A percentile compares a stretch with the other conserved stretches of the same genome.
Conservation (phyloP, 352 stramenopile genomes). For the Pythium folliculosum region DNA sequence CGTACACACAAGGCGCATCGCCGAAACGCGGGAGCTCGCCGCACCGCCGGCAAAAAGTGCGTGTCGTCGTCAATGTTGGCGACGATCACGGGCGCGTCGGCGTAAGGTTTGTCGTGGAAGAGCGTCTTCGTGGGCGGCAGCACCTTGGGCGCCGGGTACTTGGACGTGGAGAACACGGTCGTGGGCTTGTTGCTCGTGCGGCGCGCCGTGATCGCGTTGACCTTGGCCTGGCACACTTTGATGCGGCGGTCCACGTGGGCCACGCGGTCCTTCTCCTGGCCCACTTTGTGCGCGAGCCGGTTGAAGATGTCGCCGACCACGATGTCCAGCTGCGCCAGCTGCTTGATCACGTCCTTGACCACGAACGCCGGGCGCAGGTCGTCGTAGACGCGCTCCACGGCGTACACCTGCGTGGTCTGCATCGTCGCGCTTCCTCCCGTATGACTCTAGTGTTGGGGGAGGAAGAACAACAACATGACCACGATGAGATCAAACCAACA, state of each 20-base stretch:
- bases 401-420: conserved; percentile 88
- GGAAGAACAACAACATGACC: background rate
- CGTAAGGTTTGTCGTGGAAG: conserved; percentile 85
- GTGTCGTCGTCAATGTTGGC: conserved; percentile 74
- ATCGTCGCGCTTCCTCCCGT: conserved; percentile 31
- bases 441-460: background rate
- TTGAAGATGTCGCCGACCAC: conserved; percentile 87
- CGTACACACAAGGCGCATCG: background rate
- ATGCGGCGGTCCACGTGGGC: conserved; percentile 75
- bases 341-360: conserved; percentile 83
- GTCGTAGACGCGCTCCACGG: conserved; percentile 85
- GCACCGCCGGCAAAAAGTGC: conserved; percentile 77
- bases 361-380: conserved; percentile 85
- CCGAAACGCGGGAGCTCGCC: background rate
- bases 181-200: conserved; percentile 85
- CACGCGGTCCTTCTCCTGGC: conserved; percentile 78
- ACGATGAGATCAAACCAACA: conserved; percentile 17
- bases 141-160: conserved; percentile 78
- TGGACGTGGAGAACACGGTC: conserved; percentile 89
- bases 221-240: conserved; percentile 78
- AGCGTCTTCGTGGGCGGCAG: conserved; percentile 72
- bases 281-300: conserved; percentile 74
- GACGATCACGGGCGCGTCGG: conserved; percentile 67
- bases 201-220: conserved; percentile 80
- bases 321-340: conserved; percentile 80